Conservation (phyloP, 176 grass and related monocot genomes). For the sorghum (Sorghum bicolor) region Sorghum_bicolor_NCBIv3 NC_012874.2:67234501-67235000, state of each 20-base stretch:
- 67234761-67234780: slow-evolving; percentile 76
- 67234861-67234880: slow-evolving; percentile 68
- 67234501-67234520: neutral
- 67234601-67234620: slow-evolving; percentile 63
- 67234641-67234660: slow-evolving; percentile 30
- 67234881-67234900: slow-evolving; percentile 50
- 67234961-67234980: neutral
- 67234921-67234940: neutral
- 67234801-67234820: slow-evolving; percentile 54
- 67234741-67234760: slow-evolving; percentile 67
- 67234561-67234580: slow-evolving; percentile 29
- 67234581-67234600: slow-evolving; percentile 68
- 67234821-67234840: slow-evolving; percentile 50
- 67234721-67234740: slow-evolving; percentile 65
- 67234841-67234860: slow-evolving; percentile 80
- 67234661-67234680: slow-evolving; percentile 17
- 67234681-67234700: slow-evolving; percentile 15
- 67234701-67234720: slow-evolving; percentile 84
- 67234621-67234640: slow-evolving; percentile 43
- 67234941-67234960: neutral
- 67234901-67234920: neutral
- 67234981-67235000: neutral
- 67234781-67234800: slow-evolving; percentile 57
- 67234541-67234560: slow-evolving; percentile 8
- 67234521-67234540: slow-evolving; percentile 1